Percentiles rank a stretch among this genome's conserved stretches.
Conservation (phyloP, 495 filamentous ascomycete genomes). For the Achaetomiella virescens region DNA sequence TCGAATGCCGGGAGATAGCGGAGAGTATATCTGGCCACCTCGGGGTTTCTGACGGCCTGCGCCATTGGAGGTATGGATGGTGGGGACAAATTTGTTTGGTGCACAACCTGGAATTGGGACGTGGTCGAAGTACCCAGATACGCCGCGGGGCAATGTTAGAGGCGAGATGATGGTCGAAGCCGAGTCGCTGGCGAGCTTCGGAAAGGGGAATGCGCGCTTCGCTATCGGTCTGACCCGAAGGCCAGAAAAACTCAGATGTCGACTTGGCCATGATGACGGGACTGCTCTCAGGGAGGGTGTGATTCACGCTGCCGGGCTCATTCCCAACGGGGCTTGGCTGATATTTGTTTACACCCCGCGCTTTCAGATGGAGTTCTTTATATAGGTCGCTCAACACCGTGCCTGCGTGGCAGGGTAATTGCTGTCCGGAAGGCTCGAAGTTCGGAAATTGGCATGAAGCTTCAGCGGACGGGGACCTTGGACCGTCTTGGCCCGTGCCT, state of each 20-base stretch:
- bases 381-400: too few species aligned
- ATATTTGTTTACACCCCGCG: background rate
- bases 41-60: background rate
- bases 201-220: conserved; percentile 18
- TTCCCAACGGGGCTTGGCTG: background rate
- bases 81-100: conserved; percentile 3
- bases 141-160: conserved; percentile 32
- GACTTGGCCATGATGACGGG: conserved; percentile 28
- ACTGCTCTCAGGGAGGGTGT: background rate
- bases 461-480: too few species aligned
- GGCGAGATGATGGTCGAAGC: conserved; percentile 38
- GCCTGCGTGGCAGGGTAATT: too few species aligned
- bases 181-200: conserved; percentile 25
- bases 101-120: conserved; percentile 2
- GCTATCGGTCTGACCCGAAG: conserved; percentile 21
- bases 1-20: conserved; percentile 21
- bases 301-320: conserved; percentile 1
- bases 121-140: conserved; percentile 32
- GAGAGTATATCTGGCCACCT: conserved; percentile 20
- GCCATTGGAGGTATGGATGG: background rate
- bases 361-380: background rate
- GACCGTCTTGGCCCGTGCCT: too few species aligned
- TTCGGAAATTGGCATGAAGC: too few species aligned
- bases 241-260: conserved; percentile 30
- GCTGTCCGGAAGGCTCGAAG: too few species aligned